Conservation (phyloP, 2,329 filamentous ascomycete species). For the Calonectria pauciramosa region DNA sequence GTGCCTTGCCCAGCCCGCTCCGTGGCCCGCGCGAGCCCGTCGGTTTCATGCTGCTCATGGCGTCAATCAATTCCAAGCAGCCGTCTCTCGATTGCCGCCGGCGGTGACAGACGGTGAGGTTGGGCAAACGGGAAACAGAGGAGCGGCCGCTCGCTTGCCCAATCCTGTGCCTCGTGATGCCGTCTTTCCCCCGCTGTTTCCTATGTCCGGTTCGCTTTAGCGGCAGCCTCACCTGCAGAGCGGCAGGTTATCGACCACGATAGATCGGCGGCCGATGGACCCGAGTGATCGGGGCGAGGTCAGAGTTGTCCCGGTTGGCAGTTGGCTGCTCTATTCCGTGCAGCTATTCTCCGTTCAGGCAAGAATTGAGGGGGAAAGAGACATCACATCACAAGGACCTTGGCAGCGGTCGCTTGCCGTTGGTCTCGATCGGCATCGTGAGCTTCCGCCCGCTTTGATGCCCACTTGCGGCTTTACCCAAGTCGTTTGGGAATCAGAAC, state of each 20-base stretch:
- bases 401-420: background rate
- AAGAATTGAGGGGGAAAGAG: background rate
- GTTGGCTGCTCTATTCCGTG: background rate
- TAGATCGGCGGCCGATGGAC: background rate
- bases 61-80: conserved; percentile 19
- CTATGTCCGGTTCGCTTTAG: background rate
- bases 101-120: conserved; percentile 14
- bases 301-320: background rate
- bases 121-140: background rate
- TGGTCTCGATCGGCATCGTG: conserved; percentile 21
- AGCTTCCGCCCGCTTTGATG: conserved; percentile 13
- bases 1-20: conserved; percentile 26
- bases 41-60: conserved; percentile 37
- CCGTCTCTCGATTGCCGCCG: conserved; percentile 10
- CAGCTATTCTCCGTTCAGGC: background rate
- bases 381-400: background rate
- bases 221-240: background rate
- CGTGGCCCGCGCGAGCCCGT: conserved; percentile 34
- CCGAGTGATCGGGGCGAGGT: conserved; percentile 1
- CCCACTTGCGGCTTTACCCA: background rate
- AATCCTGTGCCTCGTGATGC: background rate
- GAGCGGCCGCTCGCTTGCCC: background rate
- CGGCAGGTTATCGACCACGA: background rate
- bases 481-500: conserved; percentile 20
- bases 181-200: background rate